A percentile compares a stretch with the other conserved stretches of the same genome.
phyloP scores from a whole-genome alignment of 139 green algal species.

The Chlamydomonas sphaeroides region DNA sequence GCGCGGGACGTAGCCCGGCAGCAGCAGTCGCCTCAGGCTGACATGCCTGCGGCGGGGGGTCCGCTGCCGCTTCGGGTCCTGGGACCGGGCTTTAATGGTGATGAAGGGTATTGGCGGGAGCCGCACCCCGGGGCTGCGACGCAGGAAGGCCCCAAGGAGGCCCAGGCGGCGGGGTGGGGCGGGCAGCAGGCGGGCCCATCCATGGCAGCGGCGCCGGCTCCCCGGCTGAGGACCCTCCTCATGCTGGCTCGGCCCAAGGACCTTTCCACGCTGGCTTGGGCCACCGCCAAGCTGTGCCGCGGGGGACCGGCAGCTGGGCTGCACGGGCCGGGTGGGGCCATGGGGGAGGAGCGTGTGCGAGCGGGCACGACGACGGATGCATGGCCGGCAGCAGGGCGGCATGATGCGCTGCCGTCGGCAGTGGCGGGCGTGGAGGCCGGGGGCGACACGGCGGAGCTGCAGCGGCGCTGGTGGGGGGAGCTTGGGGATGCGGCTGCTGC shows the following conservation, averaged over 20 bases:
- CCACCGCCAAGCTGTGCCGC: slow-evolving; percentile 8
- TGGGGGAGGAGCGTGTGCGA: background rate
- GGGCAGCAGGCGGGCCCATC: no score
- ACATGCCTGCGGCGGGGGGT: background rate
- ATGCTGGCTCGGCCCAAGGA: background rate
- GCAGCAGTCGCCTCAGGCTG: background rate
- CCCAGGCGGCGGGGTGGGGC: no score
- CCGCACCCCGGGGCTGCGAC: no score
- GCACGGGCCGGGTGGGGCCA: no score
- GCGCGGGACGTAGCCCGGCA: no score
- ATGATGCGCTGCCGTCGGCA: no score
- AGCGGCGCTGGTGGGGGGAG: background rate
- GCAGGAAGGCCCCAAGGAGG: background rate
- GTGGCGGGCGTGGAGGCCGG: background rate
- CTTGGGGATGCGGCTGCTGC: background rate
- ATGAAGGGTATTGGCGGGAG: no score
- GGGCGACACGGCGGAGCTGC: background rate
- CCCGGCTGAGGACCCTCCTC: background rate
- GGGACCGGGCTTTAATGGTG: background rate
- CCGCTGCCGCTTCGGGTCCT: background rate
- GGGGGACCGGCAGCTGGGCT: no score
- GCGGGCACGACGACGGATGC: no score
- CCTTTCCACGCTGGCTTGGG: slow-evolving; percentile 15
- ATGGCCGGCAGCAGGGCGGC: background rate
- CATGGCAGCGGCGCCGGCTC: no score